Evolutionary conservation across 1,284 basidiomycete species (phyloP).

Genomic region (Fistulinella cinereoalba): DNA sequence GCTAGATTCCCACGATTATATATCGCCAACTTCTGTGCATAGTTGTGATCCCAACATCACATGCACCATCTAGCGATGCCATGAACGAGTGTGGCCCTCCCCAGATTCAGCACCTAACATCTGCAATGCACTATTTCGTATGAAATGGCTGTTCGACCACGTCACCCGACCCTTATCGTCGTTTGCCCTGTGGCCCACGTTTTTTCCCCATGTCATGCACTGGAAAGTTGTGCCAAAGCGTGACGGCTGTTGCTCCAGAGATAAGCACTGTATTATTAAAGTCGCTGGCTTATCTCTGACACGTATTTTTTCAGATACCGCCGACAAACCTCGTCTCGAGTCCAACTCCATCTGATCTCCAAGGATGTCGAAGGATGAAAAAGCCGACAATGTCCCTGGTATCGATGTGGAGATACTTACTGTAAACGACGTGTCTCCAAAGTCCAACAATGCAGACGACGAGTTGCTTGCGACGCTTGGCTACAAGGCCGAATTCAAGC

Average conservation of each 20-base stretch:
- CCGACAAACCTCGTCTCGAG: not conserved
- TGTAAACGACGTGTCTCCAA: slow-evolving; percentile 14
- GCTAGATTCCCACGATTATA: too few relatives aligned
- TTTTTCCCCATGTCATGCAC: too few relatives aligned
- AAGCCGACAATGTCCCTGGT: slow-evolving; percentile 4
- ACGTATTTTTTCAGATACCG: not conserved
- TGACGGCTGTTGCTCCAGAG: not conserved
- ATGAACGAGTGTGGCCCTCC: too few relatives aligned
- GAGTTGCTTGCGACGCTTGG: slow-evolving; percentile 61
- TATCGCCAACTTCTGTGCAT: too few relatives aligned
- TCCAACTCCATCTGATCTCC: not conserved
- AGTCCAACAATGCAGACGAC: slow-evolving; percentile 48
- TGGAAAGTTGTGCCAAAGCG: not conserved
- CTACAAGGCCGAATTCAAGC: slow-evolving; percentile 72
- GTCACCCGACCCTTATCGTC: not conserved
- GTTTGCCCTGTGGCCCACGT: not conserved
- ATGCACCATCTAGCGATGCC: too few relatives aligned
- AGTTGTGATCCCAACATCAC: too few relatives aligned
- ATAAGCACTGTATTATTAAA: slow-evolving; percentile 14
- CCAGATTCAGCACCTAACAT: too few relatives aligned
- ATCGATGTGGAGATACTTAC: slow-evolving; percentile 10
- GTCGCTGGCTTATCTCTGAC: slow-evolving; percentile 14
- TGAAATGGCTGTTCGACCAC: too few relatives aligned
- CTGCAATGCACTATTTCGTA: too few relatives aligned
- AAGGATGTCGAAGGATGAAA: slow-evolving; percentile 22